Evolutionary conservation across 176 grass and related monocot genomes (phyloP).

Genomic region (Paspalum vaginatum): DNA sequence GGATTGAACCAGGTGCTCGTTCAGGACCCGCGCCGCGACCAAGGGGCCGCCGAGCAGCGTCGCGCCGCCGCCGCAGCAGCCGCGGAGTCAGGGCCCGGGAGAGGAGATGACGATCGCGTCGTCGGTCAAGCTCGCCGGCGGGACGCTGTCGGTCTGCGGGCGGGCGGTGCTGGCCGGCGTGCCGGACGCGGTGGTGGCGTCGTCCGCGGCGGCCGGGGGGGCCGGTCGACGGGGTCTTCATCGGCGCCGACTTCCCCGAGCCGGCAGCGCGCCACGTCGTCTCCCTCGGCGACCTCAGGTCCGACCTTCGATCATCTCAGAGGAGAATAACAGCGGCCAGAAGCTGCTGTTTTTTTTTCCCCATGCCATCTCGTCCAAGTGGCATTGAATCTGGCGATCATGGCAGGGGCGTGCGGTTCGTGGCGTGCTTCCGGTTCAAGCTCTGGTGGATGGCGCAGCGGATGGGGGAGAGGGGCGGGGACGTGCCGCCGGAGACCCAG

Average conservation of each 20-base stretch:
- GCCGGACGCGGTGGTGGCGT: conserved; percentile 53
- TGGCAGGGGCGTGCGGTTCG: conserved; percentile 65
- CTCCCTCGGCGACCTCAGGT: conserved; percentile 76
- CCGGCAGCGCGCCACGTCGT: conserved; percentile 63
- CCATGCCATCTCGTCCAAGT: not conserved
- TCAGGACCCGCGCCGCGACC: conserved; percentile 5
- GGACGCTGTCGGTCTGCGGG: conserved; percentile 53
- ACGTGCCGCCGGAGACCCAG: conserved; percentile 92
- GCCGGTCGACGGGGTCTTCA: conserved; percentile 73
- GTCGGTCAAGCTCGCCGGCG: conserved; percentile 54
- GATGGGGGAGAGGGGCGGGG: conserved; percentile 76
- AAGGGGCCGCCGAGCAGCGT: not conserved
- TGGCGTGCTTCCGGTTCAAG: conserved; percentile 93
- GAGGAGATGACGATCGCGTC: conserved; percentile 75
- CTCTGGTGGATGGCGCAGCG: conserved; percentile 99
- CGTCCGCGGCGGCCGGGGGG: conserved; percentile 57
- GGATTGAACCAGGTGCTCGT: not conserved
- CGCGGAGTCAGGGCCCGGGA: not conserved
- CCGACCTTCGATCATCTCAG: not conserved
- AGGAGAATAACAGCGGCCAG: not conserved
- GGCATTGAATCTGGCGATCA: not conserved
- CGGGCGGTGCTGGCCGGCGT: conserved; percentile 67
- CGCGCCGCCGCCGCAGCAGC: not conserved
- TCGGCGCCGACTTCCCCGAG: conserved; percentile 60
- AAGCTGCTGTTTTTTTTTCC: not conserved